Percentiles rank a stretch among this genome's conserved stretches.
phyloP scores from a whole-genome alignment of 768 basidiomycete genomes.

The Sporobolomyces roseus region DNA sequence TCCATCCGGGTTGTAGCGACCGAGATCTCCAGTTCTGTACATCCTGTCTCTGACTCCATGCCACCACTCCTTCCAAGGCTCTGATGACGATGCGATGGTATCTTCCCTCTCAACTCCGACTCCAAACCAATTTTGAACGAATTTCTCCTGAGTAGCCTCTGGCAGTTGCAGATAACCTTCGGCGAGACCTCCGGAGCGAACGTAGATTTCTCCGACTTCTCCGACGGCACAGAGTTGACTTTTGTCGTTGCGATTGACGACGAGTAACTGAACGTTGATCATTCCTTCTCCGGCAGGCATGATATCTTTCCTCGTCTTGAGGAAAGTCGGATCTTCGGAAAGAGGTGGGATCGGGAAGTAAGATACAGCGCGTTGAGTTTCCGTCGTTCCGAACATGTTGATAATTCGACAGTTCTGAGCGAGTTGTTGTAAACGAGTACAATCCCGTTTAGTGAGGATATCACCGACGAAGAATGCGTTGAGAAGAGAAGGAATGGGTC shows the following conservation, averaged over 20 bases:
- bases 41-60: conserved; percentile 92
- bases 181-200: conserved; percentile 88
- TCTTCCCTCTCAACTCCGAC: conserved; percentile 59
- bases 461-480: conserved; percentile 99
- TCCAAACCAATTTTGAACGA: conserved; percentile 88
- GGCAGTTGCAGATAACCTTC: conserved; percentile 82
- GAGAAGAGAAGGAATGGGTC: conserved; percentile 74
- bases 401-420: conserved; percentile 89
- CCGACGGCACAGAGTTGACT: conserved; percentile 84
- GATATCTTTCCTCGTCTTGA: conserved; percentile 90
- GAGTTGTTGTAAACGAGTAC: conserved; percentile 84
- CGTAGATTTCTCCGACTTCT: conserved; percentile 97
- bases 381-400: conserved; percentile 99
- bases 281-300: conserved; percentile 97
- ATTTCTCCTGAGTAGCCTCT: conserved; percentile 80
- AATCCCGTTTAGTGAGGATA: conserved; percentile 95
- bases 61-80: conserved; percentile 77
- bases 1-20: conserved; percentile 86
- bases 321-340: conserved; percentile 77
- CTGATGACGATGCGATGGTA: conserved; percentile 61
- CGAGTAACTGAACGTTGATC: conserved; percentile 93
- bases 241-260: conserved; percentile 84
- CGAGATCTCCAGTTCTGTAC: conserved; percentile 96
- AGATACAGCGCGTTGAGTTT: conserved; percentile 97
- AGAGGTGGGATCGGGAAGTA: conserved; percentile 90